These are phyloP conservation scores for Erodium texanum DNA, from an alignment of 441 rosid genomes.

Conservation along the genomic window DNA sequence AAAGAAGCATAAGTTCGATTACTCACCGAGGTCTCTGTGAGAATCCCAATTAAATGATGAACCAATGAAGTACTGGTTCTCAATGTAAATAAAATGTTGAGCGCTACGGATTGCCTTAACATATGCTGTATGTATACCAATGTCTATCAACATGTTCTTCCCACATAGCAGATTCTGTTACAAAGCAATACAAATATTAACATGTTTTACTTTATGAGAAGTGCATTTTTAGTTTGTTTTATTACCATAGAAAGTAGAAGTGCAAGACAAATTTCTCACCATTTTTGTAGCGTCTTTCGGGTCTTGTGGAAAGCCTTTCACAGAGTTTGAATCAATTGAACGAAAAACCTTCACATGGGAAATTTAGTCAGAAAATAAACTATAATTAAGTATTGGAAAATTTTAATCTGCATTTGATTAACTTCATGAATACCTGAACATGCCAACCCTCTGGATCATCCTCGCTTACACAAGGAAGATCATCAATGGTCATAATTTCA, in stretches of 20 bases:
- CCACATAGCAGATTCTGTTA: slow-evolving; percentile 83
- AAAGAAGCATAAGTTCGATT: not conserved
- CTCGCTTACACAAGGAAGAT: slow-evolving; percentile 34
- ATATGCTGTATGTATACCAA: slow-evolving; percentile 97
- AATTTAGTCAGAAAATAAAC: not conserved
- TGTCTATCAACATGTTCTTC: slow-evolving; percentile 86
- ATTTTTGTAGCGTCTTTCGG: slow-evolving; percentile 57
- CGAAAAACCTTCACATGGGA: slow-evolving; percentile 64
- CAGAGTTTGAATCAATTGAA: slow-evolving; percentile 91
- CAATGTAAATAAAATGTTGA: slow-evolving; percentile 90
- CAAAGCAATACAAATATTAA: slow-evolving; percentile 18
- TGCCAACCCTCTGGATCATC: slow-evolving; percentile 85
- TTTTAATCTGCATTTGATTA: slow-evolving; percentile 1
- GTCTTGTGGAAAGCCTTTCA: slow-evolving; percentile 81
- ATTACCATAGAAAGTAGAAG: not conserved
- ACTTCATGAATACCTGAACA: slow-evolving; percentile 56
- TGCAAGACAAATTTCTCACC: slow-evolving; percentile 33
- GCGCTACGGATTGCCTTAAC: slow-evolving; percentile 95
- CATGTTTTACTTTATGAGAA: slow-evolving; percentile 2
- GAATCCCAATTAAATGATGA: slow-evolving; percentile 82
- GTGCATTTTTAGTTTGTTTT: slow-evolving; percentile 1
- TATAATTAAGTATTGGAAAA: not conserved
- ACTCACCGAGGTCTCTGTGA: slow-evolving; percentile 62
- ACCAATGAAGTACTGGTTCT: slow-evolving; percentile 94
- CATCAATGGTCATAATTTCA: slow-evolving; percentile 57